phyloP scores from a whole-genome alignment of 2,329 filamentous ascomycete species.

The Geosmithia putterillii region DNA sequence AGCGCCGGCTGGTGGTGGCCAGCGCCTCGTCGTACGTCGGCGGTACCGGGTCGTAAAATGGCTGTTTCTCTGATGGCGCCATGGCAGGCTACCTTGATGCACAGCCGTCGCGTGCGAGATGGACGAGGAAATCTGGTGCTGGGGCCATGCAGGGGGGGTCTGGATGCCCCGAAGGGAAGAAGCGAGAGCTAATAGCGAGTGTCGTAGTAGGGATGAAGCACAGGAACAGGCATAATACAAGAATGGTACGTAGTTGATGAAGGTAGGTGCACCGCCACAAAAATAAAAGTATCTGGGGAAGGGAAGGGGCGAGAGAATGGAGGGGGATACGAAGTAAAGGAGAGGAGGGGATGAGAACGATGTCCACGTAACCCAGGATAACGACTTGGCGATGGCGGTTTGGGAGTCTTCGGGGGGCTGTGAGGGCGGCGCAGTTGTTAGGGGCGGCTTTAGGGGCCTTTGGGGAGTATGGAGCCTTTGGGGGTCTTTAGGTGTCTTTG shows the following conservation, averaged over 20 bases:
- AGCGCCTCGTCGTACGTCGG: conserved; percentile 30
- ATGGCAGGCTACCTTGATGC: conserved; percentile 2
- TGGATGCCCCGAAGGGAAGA: neutral
- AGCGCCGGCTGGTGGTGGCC: conserved; percentile 20
- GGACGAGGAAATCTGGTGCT: neutral
- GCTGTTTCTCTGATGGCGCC: conserved; percentile 24
- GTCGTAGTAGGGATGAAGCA: neutral
- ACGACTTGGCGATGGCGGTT: neutral
- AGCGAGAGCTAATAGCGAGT: neutral
- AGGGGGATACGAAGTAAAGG: too few species aligned
- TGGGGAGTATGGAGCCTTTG: neutral
- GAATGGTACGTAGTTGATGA: too few species aligned
- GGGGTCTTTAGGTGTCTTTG: neutral
- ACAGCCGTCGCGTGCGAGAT: neutral
- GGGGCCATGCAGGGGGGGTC: neutral
- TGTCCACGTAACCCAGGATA: neutral
- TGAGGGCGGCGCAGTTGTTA: too few species aligned
- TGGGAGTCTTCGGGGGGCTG: neutral
- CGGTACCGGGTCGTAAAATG: conserved; percentile 29
- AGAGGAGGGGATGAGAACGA: neutral
- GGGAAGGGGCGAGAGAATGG: neutral
- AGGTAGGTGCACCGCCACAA: too few species aligned
- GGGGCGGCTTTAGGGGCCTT: neutral
- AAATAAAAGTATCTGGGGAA: neutral
- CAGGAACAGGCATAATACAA: neutral